Percentiles rank a stretch among this genome's conserved stretches.
Conservation (phyloP, 257 asterid genomes). For the Ligustrum vulgare region DNA sequence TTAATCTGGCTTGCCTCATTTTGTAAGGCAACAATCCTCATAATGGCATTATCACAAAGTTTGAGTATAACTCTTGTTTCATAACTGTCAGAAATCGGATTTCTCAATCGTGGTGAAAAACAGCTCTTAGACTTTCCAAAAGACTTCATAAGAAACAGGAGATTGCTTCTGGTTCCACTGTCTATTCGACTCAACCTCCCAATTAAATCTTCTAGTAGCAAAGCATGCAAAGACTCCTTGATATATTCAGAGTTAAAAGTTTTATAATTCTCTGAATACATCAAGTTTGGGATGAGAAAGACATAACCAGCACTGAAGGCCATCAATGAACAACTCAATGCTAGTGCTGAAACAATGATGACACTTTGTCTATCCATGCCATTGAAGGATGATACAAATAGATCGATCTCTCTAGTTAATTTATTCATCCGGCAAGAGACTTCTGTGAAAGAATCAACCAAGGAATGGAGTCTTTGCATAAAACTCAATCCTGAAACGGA, state of each 20-base stretch:
- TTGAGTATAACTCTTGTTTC: slow-evolving; percentile 45
- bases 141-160: slow-evolving; percentile 52
- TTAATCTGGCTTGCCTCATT: slow-evolving; percentile 28
- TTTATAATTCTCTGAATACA: slow-evolving; percentile 31
- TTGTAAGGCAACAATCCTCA: slow-evolving; percentile 47
- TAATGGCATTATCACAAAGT: slow-evolving; percentile 55
- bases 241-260: slow-evolving; percentile 26
- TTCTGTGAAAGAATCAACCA: slow-evolving; percentile 35
- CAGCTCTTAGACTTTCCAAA: slow-evolving; percentile 25
- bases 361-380: slow-evolving; percentile 63
- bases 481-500: slow-evolving; percentile 20
- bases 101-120: slow-evolving; percentile 34
- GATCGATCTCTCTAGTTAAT: slow-evolving; percentile 67
- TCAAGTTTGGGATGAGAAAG: slow-evolving; percentile 39
- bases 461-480: slow-evolving; percentile 28
- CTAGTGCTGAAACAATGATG: slow-evolving; percentile 55
- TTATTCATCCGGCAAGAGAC: slow-evolving; percentile 51
- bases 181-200: slow-evolving; percentile 52
- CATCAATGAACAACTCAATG: slow-evolving; percentile 74
- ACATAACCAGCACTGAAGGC: slow-evolving; percentile 74
- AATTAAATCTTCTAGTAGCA: slow-evolving; percentile 59
- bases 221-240: slow-evolving; percentile 35
- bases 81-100: slow-evolving; percentile 34
- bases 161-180: slow-evolving; percentile 43
- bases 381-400: slow-evolving; percentile 49